Base-by-base conservation (phyloP, 306 rosid genomes). In the Fragaria vesca region DNA sequence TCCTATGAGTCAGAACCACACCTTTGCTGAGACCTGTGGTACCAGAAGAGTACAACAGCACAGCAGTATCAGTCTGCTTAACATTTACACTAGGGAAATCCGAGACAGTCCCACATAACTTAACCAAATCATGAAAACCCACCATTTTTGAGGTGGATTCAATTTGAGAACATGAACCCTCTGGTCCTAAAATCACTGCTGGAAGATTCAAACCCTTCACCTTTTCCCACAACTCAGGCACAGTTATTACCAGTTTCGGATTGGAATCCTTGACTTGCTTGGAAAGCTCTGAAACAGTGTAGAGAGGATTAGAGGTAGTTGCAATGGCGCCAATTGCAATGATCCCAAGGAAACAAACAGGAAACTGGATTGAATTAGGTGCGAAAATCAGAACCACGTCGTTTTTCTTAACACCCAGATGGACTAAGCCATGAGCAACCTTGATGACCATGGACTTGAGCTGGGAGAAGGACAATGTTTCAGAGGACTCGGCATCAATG, bases 21-120 rank as follows among this genome's bases (percentile, higher is more conserved):
- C 98, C 98, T 82, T 94, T 94, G 85, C 97, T 90, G 6, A 80
- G 50, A 0, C 98, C 97, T 1, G 97, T 94, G 4, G 98, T 94
- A 0, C 98, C 98, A 0, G 97, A 94, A 0, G 98, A 95, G 79
- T 95, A 95, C 80, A 95, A 51, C 48, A 95, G 86, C 65, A 66
- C 90, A 51, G 97, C 98, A 12, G 91, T 88, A 28, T 95, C 98
- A 10, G 45, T 85, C 79, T 87, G 98, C 52, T 80, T 83, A 2
- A 92, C 55, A 0, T 65, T 36, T 0, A 48, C 69, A 0, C 18
- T 6, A 9, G 97, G 97, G 4, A 95, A 88, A 20, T 89, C 91
- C 1, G 89, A 78, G 16, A 57, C 51, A n/a, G 84, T 34, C 67
- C 83, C 76, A 1, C 88, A 77, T 61, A 78, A 77, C 18, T 68